These are phyloP conservation scores for Cladosporium colombiae DNA, from an alignment of 2,329 filamentous ascomycete genomes.

Conservation along the genomic window DNA sequence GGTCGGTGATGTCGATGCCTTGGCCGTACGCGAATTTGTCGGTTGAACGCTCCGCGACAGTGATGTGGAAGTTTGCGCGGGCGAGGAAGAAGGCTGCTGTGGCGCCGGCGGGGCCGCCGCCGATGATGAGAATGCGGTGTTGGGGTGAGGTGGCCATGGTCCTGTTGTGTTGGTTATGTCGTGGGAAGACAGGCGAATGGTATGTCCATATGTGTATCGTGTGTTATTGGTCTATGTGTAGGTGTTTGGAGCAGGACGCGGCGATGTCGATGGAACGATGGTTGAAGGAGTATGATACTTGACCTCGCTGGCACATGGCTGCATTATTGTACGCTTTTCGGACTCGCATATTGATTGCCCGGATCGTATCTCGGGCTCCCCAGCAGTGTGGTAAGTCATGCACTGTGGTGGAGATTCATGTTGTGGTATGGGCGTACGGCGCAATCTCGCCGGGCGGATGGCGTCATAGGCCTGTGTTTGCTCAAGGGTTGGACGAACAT, in stretches of 20 bases:
- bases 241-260: not conserved
- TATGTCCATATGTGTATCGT: not conserved
- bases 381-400: not conserved
- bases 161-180: not conserved
- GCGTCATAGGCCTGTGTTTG: not conserved
- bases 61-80: conserved; percentile 26
- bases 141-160: not conserved
- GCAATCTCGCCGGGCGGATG: not conserved
- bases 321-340: not conserved
- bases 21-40: conserved; percentile 27
- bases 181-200: not conserved
- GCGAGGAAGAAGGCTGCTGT: conserved; percentile 31
- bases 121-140: conserved; percentile 27
- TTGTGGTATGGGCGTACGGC: not conserved
- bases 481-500: not conserved
- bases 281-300: no score
- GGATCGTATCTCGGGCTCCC: not conserved
- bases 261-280: not conserved
- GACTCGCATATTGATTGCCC: not conserved
- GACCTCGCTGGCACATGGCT: no score
- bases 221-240: not conserved
- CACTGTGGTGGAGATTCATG: not conserved
- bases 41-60: conserved; percentile 29
- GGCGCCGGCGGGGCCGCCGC: conserved; percentile 31
- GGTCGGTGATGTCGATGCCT: conserved; percentile 34